Evolutionary conservation across 1,284 basidiomycete genomes (phyloP), one percentile per base, ranked within the genome.

Genomic region (Apiotrichum montevideense): DNA sequence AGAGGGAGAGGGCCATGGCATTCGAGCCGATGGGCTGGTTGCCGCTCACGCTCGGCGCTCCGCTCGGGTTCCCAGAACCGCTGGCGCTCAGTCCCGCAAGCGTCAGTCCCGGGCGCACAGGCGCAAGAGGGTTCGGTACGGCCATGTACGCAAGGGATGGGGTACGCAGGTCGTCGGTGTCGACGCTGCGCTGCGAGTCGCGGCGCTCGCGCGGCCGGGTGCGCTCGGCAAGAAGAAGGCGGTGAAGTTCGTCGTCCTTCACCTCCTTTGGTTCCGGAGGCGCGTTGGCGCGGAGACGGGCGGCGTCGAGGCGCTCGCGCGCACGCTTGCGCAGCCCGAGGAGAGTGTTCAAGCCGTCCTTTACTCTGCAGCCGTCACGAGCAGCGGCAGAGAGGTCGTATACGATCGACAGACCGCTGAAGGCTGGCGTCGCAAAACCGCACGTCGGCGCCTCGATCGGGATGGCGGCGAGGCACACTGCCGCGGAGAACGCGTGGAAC

Each of bases 401-500:
- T 35, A 74, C 72, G 32, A 70, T 71, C 4, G 66, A 63, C 46
- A 77, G 67, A 40, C 68, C 67, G 39, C 69, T 65, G 45, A 67
- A 72, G 2, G 74, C 68, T 0, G 71, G 71, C 13, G 59, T 61
- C n/a, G 75, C 72, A 49, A 75, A 77, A 1, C 71, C 69, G n/a
- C 65, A 74, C 7, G 52, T 58, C 4, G 75, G 75, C 5, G 74
- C 72, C 33, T 65, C 67, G 39, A 77, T 75, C 46, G 66, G 62
- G 35, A 76, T 72, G 6, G 74, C 73, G 3, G 71, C 67, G 4
- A 74, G 58, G 55, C 73, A 75, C 33, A 74, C 71, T 33, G 73
- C 72, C 6, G 72, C 67, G 4, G 65, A 66, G 54, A 74, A 74
- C 3, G 68, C 69, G 49, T 75, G 74, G 57, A 74, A 74, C 70